Evolutionary conservation across 768 basidiomycete species (phyloP), one percentile per base, ranked within the genome.

Genomic region (Mycena amicta): DNA sequence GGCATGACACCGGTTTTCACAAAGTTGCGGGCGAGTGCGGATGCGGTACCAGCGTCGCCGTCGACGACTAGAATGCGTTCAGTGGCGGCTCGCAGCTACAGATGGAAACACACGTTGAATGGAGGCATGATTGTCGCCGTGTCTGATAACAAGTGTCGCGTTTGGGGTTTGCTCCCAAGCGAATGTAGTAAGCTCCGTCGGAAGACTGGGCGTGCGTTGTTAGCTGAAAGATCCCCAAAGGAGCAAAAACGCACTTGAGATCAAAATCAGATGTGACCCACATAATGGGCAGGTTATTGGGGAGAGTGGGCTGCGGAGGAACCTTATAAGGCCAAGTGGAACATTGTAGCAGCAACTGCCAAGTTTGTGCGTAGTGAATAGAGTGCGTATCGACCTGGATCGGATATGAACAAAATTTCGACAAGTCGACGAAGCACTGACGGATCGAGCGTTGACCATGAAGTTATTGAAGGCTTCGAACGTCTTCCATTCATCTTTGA

Each of bases 81-180:
- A 37, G 8, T 37, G 18, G 33, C 33, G 18, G 18, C 8, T 8
- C 8, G 18, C 33, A 37, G 8, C 18, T 37, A 37, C 8, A 18
- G 40, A 37, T 27, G 46, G 39, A 47, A 30, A 60, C 55, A 28
- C 6, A 56, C 54, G 13, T 6, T 31, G 13, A 33, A 56, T 8
- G 60, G 66, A 25, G 62, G 65, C 39, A 62, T 72, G 53, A 58
- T 56, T 53, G 20, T 62, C 61, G 12, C 61, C 61, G 39, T 59
- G 57, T 6, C 61, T 26, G 30, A 62, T 49, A 2, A 62, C 40
- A 20, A 62, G 53, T 6, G 55, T 50, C 5, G 57, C 33, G 1
- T 59, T 54, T 18, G 61, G 61, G 5, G 61, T 20, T 46, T 55
- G 57, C 28, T 55, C 37, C 46, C 47, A 59, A 1, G 46, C 40